phyloP scores from a whole-genome alignment of 495 filamentous ascomycete species.

The Annulohypoxylon moriforme region DNA sequence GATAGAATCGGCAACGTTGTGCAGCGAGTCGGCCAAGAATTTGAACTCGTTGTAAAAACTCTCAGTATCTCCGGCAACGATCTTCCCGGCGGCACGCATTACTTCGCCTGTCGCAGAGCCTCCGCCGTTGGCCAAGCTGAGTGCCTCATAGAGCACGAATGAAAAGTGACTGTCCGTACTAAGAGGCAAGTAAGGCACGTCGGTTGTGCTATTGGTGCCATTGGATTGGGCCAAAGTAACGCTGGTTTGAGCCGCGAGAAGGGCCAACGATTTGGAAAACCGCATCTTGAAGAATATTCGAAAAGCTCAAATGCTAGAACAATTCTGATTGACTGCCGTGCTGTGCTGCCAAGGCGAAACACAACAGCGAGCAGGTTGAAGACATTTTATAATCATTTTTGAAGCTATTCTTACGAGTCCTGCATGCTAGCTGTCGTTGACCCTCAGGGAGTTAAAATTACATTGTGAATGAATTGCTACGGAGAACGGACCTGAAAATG shows the following conservation, averaged over 20 bases:
- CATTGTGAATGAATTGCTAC: neutral
- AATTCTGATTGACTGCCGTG: neutral
- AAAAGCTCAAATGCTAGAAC: neutral
- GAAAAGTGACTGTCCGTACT: slow-evolving; percentile 48
- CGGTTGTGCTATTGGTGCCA: slow-evolving; percentile 21
- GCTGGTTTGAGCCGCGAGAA: slow-evolving; percentile 19
- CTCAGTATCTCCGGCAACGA: slow-evolving; percentile 52
- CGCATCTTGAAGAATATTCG: slow-evolving; percentile 13
- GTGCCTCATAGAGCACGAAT: slow-evolving; percentile 43
- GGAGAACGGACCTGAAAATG: neutral
- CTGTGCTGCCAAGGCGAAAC: neutral
- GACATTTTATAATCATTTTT: slow-evolving; percentile 29
- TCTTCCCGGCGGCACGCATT: slow-evolving; percentile 48
- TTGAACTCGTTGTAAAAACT: slow-evolving; percentile 44
- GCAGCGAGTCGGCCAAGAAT: slow-evolving; percentile 30
- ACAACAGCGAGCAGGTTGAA: neutral
- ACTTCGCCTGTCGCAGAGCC: slow-evolving; percentile 52
- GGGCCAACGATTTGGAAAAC: slow-evolving; percentile 23
- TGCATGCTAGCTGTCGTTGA: neutral
- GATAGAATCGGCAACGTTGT: slow-evolving; percentile 34
- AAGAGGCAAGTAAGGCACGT: slow-evolving; percentile 17
- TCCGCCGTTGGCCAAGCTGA: slow-evolving; percentile 39
- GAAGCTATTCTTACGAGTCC: neutral
- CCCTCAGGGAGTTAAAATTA: neutral
- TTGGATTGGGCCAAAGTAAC: slow-evolving; percentile 27